Conservation (phyloP, 352 stramenopile species). For the Globisporangium nunn region DNA sequence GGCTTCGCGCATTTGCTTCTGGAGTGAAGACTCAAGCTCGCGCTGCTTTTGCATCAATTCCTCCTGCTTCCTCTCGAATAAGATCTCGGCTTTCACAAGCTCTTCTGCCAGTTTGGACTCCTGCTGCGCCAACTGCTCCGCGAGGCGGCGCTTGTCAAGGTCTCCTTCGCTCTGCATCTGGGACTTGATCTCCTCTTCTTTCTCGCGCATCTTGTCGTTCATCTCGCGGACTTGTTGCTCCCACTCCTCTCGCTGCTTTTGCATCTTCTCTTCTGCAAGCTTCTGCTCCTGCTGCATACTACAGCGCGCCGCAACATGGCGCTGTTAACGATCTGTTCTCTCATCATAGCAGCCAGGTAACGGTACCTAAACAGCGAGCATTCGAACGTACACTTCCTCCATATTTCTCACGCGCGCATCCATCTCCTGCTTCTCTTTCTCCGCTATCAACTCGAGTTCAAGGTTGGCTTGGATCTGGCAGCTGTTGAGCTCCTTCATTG, state of each 20-base stretch:
- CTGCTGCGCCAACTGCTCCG: conserved; percentile 65
- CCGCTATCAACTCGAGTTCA: conserved; percentile 45
- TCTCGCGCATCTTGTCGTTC: conserved; percentile 68
- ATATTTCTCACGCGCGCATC: conserved; percentile 62
- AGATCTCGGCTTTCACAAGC: conserved; percentile 64
- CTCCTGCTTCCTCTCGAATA: conserved; percentile 70
- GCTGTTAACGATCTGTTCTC: neutral
- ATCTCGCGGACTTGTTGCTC: conserved; percentile 55
- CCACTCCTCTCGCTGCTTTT: conserved; percentile 63
- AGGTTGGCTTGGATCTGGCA: conserved; percentile 55
- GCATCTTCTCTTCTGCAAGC: conserved; percentile 51
- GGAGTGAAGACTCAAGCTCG: conserved; percentile 59
- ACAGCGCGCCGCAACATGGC: neutral
- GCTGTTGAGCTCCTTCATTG: conserved; percentile 79
- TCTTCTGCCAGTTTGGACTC: conserved; percentile 74
- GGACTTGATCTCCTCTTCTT: conserved; percentile 64
- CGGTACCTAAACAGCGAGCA: neutral
- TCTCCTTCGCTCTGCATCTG: conserved; percentile 72
- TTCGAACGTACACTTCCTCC: conserved; percentile 47
- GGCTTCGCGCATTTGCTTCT: conserved; percentile 79
- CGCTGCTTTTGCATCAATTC: conserved; percentile 59
- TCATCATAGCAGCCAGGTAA: neutral
- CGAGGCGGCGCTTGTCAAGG: conserved; percentile 66
- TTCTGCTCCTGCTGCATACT: conserved; percentile 56
- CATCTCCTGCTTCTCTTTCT: conserved; percentile 76